Conservation (phyloP, 352 stramenopile genomes). For the Elongisporangium prolatum region DNA sequence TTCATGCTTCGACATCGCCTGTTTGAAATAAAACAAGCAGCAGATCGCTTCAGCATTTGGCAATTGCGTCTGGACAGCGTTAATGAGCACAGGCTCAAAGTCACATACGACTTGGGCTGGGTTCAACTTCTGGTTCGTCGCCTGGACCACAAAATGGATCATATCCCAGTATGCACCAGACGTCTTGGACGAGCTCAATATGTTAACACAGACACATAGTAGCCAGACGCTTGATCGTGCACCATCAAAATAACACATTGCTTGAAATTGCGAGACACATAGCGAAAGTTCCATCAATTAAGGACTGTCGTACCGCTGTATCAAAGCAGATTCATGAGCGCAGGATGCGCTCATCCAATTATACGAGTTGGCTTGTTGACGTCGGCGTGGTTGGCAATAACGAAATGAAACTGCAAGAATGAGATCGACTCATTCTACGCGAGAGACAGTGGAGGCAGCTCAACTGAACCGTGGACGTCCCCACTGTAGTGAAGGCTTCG, state of each 20-base stretch:
- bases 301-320: constrained; percentile 15
- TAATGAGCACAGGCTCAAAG: no score
- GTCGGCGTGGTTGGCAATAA: not conserved
- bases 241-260: constrained; percentile 21
- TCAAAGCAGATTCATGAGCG: constrained; percentile 12
- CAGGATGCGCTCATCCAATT: constrained; percentile 14
- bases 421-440: constrained; percentile 3
- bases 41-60: constrained; percentile 2
- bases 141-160: no score
- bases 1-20: constrained; percentile 12
- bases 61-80: constrained; percentile 2
- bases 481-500: constrained; percentile 6
- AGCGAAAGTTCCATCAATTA: constrained; percentile 21
- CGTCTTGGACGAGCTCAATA: constrained; percentile 7
- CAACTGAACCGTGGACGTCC: constrained; percentile 8
- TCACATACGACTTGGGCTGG: no score
- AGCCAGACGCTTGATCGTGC: constrained; percentile 6
- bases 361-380: constrained; percentile 7
- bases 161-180: constrained; percentile 19
- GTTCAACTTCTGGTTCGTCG: no score
- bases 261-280: constrained; percentile 9
- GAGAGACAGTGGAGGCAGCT: constrained; percentile 8
- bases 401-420: constrained; percentile 13
- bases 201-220: constrained; percentile 16
- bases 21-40: constrained; percentile 6